Percentiles rank a stretch among this genome's conserved stretches.
These are phyloP conservation scores for Syzygium malaccense DNA, from an alignment of 441 rosid species.

Conservation along the genomic window DNA sequence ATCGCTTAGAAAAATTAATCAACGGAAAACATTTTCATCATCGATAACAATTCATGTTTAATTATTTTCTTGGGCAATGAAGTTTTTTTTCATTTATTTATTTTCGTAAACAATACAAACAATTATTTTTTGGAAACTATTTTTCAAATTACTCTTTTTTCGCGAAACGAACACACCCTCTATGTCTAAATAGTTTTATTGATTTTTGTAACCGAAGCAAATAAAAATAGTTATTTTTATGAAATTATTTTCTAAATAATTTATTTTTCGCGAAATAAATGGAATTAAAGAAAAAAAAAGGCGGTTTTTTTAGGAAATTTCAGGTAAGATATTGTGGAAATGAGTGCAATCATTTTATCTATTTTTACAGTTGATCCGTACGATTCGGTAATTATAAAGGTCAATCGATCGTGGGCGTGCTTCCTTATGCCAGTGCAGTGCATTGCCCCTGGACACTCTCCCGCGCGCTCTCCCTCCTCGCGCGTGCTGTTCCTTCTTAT, in stretches of 20 bases:
- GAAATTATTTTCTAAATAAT: no score
- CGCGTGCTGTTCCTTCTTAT: background rate
- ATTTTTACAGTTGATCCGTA: background rate
- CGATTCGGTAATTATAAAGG: background rate
- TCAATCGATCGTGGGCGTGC: background rate
- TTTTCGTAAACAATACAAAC: background rate
- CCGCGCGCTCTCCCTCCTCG: background rate
- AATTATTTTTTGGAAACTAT: no score
- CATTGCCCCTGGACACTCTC: background rate
- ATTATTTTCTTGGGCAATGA: no score
- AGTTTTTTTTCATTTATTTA: background rate
- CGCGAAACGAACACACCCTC: no score
- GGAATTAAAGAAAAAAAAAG: background rate
- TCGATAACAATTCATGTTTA: background rate
- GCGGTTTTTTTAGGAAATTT: background rate
- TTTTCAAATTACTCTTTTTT: no score
- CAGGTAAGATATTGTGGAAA: background rate
- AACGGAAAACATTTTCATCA: background rate
- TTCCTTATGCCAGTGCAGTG: background rate
- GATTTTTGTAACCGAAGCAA: no score
- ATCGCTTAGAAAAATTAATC: rapidly evolving
- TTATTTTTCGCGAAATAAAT: background rate
- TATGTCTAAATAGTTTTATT: no score
- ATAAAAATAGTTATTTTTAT: no score
- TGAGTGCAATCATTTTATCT: background rate